Percentiles rank a stretch among this genome's conserved stretches.
Evolutionary conservation across 1,284 basidiomycete species (phyloP).

Genomic region (Fomitopsis palustris): DNA sequence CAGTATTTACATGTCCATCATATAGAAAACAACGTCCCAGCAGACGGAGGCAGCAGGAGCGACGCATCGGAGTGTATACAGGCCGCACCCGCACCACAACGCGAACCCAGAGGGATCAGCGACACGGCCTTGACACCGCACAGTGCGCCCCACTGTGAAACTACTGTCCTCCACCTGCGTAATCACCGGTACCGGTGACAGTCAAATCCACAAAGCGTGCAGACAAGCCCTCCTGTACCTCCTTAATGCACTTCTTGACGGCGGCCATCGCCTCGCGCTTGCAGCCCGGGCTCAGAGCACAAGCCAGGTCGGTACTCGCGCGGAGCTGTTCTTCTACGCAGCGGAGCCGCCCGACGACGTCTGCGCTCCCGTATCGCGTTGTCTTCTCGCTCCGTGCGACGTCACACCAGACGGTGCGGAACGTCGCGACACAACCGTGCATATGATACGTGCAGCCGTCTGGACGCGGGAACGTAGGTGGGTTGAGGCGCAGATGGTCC

Average conservation of each 20-base stretch:
- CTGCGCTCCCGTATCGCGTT: constrained; percentile 13
- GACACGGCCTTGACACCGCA: not conserved
- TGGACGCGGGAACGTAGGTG: constrained; percentile 24
- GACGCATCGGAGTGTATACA: not conserved
- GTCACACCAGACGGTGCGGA: constrained; percentile 24
- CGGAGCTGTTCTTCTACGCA: constrained; percentile 23
- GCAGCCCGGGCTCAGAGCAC: constrained; percentile 27
- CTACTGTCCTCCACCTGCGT: not conserved
- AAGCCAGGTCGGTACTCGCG: constrained; percentile 20
- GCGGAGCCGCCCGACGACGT: constrained; percentile 28
- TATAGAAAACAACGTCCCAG: not conserved
- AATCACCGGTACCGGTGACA: not conserved
- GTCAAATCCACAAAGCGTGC: constrained; percentile 25
- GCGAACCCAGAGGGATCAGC: no score
- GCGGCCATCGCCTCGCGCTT: constrained; percentile 29
- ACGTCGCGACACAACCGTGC: constrained; percentile 28
- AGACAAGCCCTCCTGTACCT: constrained; percentile 23
- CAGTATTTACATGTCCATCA: not conserved
- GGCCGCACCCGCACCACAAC: not conserved
- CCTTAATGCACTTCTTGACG: constrained; percentile 26
- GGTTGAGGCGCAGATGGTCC: constrained; percentile 19
- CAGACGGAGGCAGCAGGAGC: not conserved
- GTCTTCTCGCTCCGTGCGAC: constrained; percentile 17
- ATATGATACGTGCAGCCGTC: constrained; percentile 30
- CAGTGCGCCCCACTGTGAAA: not conserved